Evolutionary conservation across 768 basidiomycete species (phyloP), one percentile per base, ranked within the genome.

Genomic region (Antrodiella citrinella): DNA sequence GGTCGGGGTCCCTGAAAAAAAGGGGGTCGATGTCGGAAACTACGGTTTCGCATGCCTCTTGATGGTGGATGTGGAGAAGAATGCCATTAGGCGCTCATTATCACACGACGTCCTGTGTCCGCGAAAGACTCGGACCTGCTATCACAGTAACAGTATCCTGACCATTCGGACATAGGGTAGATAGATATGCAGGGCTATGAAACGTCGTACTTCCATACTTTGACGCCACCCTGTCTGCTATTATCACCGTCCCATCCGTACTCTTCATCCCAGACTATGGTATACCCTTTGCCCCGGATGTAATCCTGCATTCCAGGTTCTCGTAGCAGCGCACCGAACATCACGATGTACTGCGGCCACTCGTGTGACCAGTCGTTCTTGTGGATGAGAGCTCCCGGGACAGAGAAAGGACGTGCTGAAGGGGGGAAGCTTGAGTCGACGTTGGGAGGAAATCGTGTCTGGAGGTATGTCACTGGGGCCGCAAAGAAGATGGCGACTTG

Each of bases 401-500:
- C 51, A 11, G 83, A 78, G 44, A 64, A 65, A 0, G 84, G 78
- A 24, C 69, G 67, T 2, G 74, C 73, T 0, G 86, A 88, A 4
- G 72, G 69, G 0, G 88, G 88, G 59, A 89, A 93, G 0, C 65
- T 51, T 0, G 72, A 59, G 58, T 91, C 65, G 4, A 93, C 85
- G 5, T 47, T 42, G 2, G 59, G 49, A 2, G 93, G 91, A 62
- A 97, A 92, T 50, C 80, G 79, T 0, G 67, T 67, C 20, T 58
- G 57, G 9, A 98, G 68, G 62, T 94, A 97, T 2, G 63, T 57
- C 3, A 71, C 52, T 0, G 95, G 95, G 1, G 81, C 74, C 26
- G 69, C 68, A 63, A 86, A 97, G 67, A 97, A 96, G 2, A 87
- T 65, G 43, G 81, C 77, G 1, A 89, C 85, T 66, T 97, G 90